Conservation (phyloP, 345 rosid species). For the Turritis glabra region DNA sequence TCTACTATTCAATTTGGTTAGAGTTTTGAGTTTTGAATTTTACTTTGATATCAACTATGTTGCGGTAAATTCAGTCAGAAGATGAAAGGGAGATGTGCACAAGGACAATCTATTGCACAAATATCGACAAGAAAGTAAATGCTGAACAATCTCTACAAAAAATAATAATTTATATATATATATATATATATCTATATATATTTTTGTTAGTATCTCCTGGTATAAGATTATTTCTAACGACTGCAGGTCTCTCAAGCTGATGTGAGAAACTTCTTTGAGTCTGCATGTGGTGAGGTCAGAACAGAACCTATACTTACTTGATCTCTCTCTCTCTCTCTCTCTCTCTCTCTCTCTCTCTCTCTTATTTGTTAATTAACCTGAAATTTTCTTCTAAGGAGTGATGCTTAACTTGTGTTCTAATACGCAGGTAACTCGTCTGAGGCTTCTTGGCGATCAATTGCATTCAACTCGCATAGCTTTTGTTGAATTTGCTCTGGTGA, state of each 20-base stretch:
- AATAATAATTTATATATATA: too few relatives aligned
- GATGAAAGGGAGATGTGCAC: constrained; percentile 95
- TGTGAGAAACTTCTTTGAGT: constrained; percentile 77
- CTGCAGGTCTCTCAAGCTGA: constrained; percentile 77
- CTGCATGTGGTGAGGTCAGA: constrained; percentile 86
- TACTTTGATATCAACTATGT: constrained; percentile 1
- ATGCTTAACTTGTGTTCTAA: constrained; percentile 1
- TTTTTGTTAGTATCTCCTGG: background rate
- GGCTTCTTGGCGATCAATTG: constrained; percentile 80
- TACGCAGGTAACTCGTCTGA: constrained; percentile 75
- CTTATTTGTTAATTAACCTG: background rate
- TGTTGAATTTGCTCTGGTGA: constrained; percentile 86
- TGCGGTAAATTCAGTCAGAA: constrained; percentile 68
- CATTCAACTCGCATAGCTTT: constrained; percentile 91
- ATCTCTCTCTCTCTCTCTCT: background rate
- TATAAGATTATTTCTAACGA: background rate
- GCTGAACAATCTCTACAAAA: background rate
- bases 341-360: background rate
- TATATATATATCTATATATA: too few relatives aligned
- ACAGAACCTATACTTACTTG: background rate
- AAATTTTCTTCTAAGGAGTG: background rate
- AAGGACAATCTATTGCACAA: constrained; percentile 92
- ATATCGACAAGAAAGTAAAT: constrained; percentile 79
- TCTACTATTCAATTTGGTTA: background rate
- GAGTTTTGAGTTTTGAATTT: constrained; percentile 14